phyloP scores from a whole-genome alignment of 345 rosid genomes.

The Rhodomyrtus tomentosa region DNA sequence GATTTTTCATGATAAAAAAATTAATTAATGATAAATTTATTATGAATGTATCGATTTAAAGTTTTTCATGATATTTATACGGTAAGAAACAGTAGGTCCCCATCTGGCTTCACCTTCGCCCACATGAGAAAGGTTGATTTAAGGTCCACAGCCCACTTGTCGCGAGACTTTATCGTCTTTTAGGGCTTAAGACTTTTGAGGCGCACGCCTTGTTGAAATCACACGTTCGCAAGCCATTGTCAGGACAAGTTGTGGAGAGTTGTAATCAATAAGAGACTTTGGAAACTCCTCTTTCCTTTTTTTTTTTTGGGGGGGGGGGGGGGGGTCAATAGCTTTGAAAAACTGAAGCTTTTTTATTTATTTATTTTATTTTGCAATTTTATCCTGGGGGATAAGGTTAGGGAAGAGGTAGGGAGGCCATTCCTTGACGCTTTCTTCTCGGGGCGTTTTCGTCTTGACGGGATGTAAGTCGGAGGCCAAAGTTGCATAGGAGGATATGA shows the following conservation, averaged over 20 bases:
- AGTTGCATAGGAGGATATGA: neutral
- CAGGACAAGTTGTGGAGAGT: neutral
- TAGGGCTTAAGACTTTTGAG: neutral
- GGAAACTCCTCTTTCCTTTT: too few species aligned
- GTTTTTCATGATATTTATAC: too few species aligned
- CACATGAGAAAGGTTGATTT: neutral
- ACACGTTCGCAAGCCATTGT: neutral
- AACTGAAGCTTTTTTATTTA: neutral
- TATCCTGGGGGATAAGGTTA: neutral
- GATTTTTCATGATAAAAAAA: too few species aligned
- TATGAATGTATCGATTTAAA: accelerated
- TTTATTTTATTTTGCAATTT: neutral
- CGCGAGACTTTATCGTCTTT: neutral
- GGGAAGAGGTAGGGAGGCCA: neutral
- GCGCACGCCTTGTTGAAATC: neutral
- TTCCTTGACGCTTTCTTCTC: neutral
- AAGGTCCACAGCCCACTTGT: neutral
- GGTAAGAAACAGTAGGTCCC: neutral
- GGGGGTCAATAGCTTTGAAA: neutral
- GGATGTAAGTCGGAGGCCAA: neutral
- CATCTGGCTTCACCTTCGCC: neutral
- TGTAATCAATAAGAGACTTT: too few species aligned
- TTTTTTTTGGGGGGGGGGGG: too few species aligned
- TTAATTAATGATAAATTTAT: too few species aligned
- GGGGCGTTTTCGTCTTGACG: neutral